phyloP scores from a whole-genome alignment of 345 rosid species.

The Eutrema heterophyllum region DNA sequence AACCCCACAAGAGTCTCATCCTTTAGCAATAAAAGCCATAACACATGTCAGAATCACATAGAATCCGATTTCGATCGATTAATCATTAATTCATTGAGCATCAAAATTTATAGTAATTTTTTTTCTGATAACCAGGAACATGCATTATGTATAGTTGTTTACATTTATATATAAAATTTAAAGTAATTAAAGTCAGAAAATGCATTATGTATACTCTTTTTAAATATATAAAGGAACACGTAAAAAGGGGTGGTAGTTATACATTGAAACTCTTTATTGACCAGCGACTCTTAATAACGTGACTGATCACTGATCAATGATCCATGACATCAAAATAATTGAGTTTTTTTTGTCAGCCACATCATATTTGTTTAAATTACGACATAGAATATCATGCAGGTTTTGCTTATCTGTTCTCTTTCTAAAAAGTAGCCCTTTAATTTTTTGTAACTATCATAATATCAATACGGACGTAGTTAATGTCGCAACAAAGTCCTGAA shows the following conservation, averaged over 20 bases:
- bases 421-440: not conserved
- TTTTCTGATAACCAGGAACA: not conserved
- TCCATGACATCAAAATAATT: conserved; percentile 1
- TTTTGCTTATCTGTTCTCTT: not conserved
- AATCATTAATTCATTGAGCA: not conserved
- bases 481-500: not conserved
- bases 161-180: not conserved
- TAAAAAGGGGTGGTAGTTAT: not conserved
- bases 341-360: not conserved
- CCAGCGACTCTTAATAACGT: not conserved
- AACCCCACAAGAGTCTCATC: conserved; percentile 12
- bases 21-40: not conserved
- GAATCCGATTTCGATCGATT: not conserved
- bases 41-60: conserved; percentile 7
- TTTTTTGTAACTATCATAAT: not conserved
- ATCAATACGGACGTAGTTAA: not conserved
- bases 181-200: not conserved
- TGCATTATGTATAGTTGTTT: not conserved
- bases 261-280: conserved; percentile 9
- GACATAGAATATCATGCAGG: not conserved
- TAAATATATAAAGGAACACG: not conserved
- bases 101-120: not conserved
- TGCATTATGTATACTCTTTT: not conserved
- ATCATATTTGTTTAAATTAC: not conserved
- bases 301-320: not conserved